A percentile compares a stretch with the other conserved stretches of the same genome.
These are phyloP conservation scores for Mariannaea elegans DNA, from an alignment of 2,329 filamentous ascomycete species.

Conservation along the genomic window DNA sequence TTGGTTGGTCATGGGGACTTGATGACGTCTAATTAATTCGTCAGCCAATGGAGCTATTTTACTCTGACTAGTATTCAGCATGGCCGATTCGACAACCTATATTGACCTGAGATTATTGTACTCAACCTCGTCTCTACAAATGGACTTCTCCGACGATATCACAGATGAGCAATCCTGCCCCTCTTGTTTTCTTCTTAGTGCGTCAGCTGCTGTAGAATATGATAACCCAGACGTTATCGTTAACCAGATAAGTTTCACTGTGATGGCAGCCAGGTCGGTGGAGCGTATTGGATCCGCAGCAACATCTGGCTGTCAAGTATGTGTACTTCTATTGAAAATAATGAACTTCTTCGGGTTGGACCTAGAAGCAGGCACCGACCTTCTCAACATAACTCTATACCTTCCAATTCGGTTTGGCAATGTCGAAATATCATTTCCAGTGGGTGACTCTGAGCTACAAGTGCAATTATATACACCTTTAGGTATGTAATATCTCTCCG, in stretches of 20 bases:
- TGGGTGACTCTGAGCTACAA: background rate
- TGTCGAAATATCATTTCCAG: constrained; percentile 23
- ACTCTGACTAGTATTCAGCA: too few species aligned
- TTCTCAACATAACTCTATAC: constrained; percentile 2
- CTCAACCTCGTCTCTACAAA: too few species aligned
- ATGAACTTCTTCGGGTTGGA: constrained; percentile 14
- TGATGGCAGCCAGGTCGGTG: background rate
- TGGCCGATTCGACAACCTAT: too few species aligned
- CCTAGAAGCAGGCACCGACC: background rate
- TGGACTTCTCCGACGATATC: too few species aligned
- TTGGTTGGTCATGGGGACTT: too few species aligned
- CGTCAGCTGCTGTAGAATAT: too few species aligned
- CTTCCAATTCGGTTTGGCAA: constrained; percentile 24
- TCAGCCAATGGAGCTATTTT: too few species aligned
- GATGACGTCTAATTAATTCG: too few species aligned
- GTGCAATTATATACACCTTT: constrained; percentile 24
- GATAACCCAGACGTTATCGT: background rate
- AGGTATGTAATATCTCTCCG: background rate
- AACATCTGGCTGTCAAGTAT: constrained; percentile 16
- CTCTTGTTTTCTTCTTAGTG: too few species aligned
- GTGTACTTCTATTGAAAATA: constrained; percentile 16
- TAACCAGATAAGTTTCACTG: background rate
- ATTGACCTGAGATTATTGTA: too few species aligned
- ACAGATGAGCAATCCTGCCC: too few species aligned
- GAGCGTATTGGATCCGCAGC: background rate